Conservation (phyloP, 164 flowering plant species). For the Magnolia kwangsiensis region DNA sequence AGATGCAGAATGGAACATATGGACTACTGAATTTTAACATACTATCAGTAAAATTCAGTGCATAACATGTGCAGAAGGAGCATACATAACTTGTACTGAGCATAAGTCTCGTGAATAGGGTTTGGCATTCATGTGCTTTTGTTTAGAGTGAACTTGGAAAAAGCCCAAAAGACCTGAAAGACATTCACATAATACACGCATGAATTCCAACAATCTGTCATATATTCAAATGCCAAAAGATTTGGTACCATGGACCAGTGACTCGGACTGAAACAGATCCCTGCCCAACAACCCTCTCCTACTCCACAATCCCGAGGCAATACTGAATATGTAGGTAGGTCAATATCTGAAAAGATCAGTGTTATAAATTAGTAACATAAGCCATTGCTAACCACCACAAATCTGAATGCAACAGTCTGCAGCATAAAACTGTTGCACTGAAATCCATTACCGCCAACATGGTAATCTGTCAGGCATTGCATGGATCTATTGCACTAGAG, state of each 20-base stretch:
- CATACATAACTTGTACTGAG: background rate
- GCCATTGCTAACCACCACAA: background rate
- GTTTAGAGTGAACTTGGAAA: background rate
- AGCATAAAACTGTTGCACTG: too few relatives aligned
- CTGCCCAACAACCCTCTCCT: constrained; percentile 92
- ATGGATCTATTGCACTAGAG: too few relatives aligned
- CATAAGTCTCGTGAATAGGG: background rate
- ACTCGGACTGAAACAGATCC: constrained; percentile 71
- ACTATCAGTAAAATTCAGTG: background rate
- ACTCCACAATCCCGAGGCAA: constrained; percentile 69
- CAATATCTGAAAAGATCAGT: constrained; percentile 50
- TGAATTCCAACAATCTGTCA: background rate
- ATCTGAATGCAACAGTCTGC: too few relatives aligned
- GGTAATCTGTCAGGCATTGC: too few relatives aligned
- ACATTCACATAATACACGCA: background rate
- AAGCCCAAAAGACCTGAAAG: background rate
- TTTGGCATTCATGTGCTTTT: background rate
- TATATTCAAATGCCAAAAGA: background rate
- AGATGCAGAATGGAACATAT: background rate
- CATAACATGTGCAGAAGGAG: background rate
- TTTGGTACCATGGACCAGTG: constrained; percentile 65
- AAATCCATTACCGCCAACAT: too few relatives aligned
- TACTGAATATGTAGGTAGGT: constrained; percentile 59
- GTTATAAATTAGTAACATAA: constrained; percentile 6
- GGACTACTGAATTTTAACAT: background rate